Evolutionary conservation across 352 stramenopile genomes (phyloP).

Genomic region (Globisporangium spinosum): DNA sequence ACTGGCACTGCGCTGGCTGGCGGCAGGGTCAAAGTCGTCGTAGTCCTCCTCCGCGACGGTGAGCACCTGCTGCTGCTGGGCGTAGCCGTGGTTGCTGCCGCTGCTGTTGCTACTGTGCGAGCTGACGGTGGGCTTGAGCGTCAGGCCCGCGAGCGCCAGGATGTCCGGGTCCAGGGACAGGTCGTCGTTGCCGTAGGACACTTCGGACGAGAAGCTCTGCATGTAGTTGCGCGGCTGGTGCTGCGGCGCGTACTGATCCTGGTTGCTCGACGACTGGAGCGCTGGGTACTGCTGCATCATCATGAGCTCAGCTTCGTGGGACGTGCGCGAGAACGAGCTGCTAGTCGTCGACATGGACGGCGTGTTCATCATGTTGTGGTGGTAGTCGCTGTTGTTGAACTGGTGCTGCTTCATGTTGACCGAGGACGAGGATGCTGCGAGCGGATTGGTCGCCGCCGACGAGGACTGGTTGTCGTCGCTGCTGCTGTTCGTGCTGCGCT

Average conservation of each 20-base stretch:
- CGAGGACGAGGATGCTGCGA: neutral
- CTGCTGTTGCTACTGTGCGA: slow-evolving; percentile 12
- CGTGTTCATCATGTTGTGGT: slow-evolving; percentile 15
- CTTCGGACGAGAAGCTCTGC: slow-evolving; percentile 43
- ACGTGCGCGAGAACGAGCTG: slow-evolving; percentile 49
- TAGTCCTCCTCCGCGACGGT: slow-evolving; percentile 15
- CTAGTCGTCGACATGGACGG: slow-evolving; percentile 59
- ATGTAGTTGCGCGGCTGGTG: slow-evolving; percentile 6
- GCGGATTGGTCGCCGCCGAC: neutral
- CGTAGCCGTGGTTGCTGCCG: neutral
- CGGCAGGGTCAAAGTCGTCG: slow-evolving; percentile 8
- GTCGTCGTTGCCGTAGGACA: slow-evolving; percentile 35
- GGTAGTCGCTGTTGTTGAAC: slow-evolving; percentile 23
- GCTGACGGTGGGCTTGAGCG: slow-evolving; percentile 23
- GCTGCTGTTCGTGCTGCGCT: slow-evolving; percentile 16
- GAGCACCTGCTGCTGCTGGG: slow-evolving; percentile 7
- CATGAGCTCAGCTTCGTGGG: slow-evolving; percentile 19
- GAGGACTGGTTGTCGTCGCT: slow-evolving; percentile 8
- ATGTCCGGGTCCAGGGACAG: slow-evolving; percentile 50
- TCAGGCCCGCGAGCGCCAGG: slow-evolving; percentile 42
- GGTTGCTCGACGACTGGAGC: slow-evolving; percentile 23
- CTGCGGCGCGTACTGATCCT: slow-evolving; percentile 24
- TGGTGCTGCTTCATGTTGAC: slow-evolving; percentile 5
- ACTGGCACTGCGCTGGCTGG: neutral
- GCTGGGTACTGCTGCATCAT: slow-evolving; percentile 10